Conservation (phyloP, 83 land plant species). For the Thuja plicata region DNA sequence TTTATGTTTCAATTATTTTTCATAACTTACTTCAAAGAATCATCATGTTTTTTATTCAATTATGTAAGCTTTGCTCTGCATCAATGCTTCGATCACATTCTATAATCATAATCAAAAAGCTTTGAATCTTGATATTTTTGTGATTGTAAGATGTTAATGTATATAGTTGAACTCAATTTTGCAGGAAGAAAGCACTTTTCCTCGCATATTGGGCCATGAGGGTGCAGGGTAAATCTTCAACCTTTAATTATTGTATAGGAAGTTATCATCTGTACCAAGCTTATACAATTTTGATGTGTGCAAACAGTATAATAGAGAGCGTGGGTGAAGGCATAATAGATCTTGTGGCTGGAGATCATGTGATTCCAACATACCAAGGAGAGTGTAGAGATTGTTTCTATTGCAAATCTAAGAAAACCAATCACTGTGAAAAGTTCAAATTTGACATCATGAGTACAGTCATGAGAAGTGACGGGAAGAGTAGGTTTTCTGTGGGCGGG, state of each 20-base stretch:
- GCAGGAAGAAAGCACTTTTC: conserved; percentile 16
- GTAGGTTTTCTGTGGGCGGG: conserved; percentile 30
- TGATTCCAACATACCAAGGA: conserved; percentile 41
- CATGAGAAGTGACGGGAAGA: conserved; percentile 25
- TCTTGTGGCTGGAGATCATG: conserved; percentile 42
- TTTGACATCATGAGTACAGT: conserved; percentile 17
- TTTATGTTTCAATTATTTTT: no score
- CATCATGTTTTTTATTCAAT: no score
- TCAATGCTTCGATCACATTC: no score
- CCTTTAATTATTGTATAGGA: background rate
- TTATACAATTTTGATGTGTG: no score
- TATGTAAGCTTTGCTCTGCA: background rate
- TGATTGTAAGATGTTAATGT: no score
- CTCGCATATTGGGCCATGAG: conserved; percentile 63
- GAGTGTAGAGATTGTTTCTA: conserved; percentile 47
- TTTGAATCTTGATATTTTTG: no score
- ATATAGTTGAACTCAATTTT: background rate
- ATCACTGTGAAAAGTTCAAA: conserved; percentile 32
- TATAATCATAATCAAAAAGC: no score
- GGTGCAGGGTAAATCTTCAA: conserved; percentile 42
- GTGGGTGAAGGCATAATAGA: conserved; percentile 51
- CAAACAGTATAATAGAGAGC: conserved; percentile 55
- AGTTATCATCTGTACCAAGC: background rate
- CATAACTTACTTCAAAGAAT: no score
- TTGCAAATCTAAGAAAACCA: conserved; percentile 50